These are phyloP conservation scores for Phoenix roebelenii DNA, from an alignment of 176 grass and related monocot species.

Conservation along the genomic window DNA sequence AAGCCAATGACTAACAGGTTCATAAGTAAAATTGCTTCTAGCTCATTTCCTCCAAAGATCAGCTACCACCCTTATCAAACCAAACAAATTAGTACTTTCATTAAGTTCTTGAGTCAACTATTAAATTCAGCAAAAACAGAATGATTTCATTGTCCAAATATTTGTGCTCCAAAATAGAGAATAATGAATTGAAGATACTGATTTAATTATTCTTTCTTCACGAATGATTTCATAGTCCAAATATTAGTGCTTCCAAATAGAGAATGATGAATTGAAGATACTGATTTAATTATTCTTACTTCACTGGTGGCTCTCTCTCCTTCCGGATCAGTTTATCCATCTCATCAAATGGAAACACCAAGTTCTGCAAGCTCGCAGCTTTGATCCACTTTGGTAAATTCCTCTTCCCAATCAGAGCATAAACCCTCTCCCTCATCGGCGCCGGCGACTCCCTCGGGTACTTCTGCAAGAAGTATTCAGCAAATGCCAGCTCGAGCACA, in stretches of 20 bases:
- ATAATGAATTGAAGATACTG: constrained; percentile 3
- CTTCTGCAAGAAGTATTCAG: constrained; percentile 87
- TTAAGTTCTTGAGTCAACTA: too few species aligned
- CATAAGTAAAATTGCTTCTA: too few species aligned
- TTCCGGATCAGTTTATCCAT: constrained; percentile 90
- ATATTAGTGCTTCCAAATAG: neutral
- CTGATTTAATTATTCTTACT: constrained; percentile 44
- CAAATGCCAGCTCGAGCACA: constrained; percentile 81
- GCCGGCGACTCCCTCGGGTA: constrained; percentile 90
- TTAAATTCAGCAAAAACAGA: too few species aligned
- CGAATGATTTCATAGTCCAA: neutral
- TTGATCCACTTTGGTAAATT: constrained; percentile 73
- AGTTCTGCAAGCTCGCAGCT: constrained; percentile 87
- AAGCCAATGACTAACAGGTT: too few species aligned
- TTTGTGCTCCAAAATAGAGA: neutral
- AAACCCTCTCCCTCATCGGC: constrained; percentile 90
- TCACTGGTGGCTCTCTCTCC: constrained; percentile 64
- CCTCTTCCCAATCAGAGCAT: constrained; percentile 67
- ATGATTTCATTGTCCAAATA: too few species aligned
- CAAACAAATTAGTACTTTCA: too few species aligned
- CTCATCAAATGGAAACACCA: constrained; percentile 93
- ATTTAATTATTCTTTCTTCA: constrained; percentile 50
- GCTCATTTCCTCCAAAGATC: too few species aligned
- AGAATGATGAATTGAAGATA: constrained; percentile 5
- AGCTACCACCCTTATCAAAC: too few species aligned